Percentiles rank a stretch among this genome's conserved stretches.
These are phyloP conservation scores for Argentina anserina DNA, from an alignment of 306 rosid genomes.

Conservation along the genomic window DNA sequence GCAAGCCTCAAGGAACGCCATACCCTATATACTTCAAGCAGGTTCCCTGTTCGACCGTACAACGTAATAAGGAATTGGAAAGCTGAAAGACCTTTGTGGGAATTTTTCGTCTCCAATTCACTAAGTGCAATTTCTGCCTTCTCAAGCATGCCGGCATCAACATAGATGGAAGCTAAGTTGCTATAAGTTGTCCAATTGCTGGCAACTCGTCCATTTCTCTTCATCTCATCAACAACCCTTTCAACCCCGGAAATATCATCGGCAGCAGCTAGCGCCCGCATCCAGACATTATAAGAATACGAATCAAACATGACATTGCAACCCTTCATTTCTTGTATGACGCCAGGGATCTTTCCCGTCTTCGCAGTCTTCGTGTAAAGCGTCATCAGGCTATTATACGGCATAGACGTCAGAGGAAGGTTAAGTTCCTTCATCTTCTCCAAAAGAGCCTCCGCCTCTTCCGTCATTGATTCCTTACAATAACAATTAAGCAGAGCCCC, in stretches of 20 bases:
- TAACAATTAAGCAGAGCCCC: slow-evolving; percentile 87
- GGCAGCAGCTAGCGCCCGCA: slow-evolving; percentile 78
- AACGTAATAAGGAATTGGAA: slow-evolving; percentile 79
- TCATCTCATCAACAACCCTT: slow-evolving; percentile 87
- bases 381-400: slow-evolving; percentile 85
- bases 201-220: slow-evolving; percentile 67
- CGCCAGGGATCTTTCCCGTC: slow-evolving; percentile 59
- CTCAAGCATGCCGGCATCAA: slow-evolving; percentile 54
- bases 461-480: slow-evolving; percentile 81
- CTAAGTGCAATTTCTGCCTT: slow-evolving; percentile 77
- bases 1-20: slow-evolving; percentile 94
- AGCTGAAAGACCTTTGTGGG: slow-evolving; percentile 51
- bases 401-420: slow-evolving; percentile 63
- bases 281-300: slow-evolving; percentile 75
- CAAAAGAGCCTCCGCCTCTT: slow-evolving; percentile 72
- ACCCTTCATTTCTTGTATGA: slow-evolving; percentile 76
- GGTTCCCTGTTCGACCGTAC: slow-evolving; percentile 61
- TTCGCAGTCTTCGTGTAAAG: slow-evolving; percentile 58
- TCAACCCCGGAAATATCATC: slow-evolving; percentile 72
- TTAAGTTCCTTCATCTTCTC: slow-evolving; percentile 86
- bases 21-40: slow-evolving; percentile 64
- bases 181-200: slow-evolving; percentile 88
- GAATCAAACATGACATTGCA: slow-evolving; percentile 51
- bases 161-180: slow-evolving; percentile 80
- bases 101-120: slow-evolving; percentile 80